Percentiles rank a stretch among this genome's conserved stretches.
Evolutionary conservation across 805 yeast genomes (phyloP).

Genomic region (Saturnispora bothae): DNA sequence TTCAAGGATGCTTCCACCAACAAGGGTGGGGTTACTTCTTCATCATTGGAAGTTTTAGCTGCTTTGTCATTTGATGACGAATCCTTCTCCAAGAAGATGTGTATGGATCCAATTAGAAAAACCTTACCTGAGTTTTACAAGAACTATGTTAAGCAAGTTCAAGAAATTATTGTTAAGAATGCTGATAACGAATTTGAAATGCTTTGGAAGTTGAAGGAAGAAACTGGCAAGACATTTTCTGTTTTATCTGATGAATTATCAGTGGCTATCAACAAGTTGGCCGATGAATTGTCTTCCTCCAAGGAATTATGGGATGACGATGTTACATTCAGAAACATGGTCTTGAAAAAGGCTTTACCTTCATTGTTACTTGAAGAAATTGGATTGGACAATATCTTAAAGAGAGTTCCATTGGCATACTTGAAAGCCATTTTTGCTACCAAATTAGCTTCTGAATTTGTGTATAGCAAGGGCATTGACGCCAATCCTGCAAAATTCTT

Average conservation of each 20-base stretch:
- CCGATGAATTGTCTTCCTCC: conserved; percentile 66
- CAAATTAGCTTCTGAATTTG: conserved; percentile 73
- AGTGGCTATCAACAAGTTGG: conserved; percentile 59
- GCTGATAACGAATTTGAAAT: conserved; percentile 81
- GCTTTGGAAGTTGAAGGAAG: conserved; percentile 65
- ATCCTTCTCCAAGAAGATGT: conserved; percentile 72
- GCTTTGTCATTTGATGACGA: conserved; percentile 84
- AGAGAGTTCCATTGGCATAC: conserved; percentile 79
- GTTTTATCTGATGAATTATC: conserved; percentile 64
- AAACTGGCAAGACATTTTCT: conserved; percentile 52
- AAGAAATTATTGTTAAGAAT: conserved; percentile 59
- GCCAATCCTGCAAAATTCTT: conserved; percentile 72
- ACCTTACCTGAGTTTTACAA: conserved; percentile 64
- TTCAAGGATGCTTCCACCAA: conserved; percentile 96
- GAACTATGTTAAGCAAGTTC: conserved; percentile 78
- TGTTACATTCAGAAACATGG: conserved; percentile 59
- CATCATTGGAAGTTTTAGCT: conserved; percentile 90
- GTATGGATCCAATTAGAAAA: conserved; percentile 45
- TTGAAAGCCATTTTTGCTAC: conserved; percentile 84
- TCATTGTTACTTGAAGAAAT: conserved; percentile 50
- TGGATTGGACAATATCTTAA: conserved; percentile 57
- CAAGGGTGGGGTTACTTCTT: conserved; percentile 97
- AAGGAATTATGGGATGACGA: conserved; percentile 82
- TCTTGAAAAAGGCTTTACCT: conserved; percentile 73
- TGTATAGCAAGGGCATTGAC: conserved; percentile 69